These are phyloP conservation scores for Sporothrix phasma DNA, from an alignment of 2,329 filamentous ascomycete species.

Conservation along the genomic window DNA sequence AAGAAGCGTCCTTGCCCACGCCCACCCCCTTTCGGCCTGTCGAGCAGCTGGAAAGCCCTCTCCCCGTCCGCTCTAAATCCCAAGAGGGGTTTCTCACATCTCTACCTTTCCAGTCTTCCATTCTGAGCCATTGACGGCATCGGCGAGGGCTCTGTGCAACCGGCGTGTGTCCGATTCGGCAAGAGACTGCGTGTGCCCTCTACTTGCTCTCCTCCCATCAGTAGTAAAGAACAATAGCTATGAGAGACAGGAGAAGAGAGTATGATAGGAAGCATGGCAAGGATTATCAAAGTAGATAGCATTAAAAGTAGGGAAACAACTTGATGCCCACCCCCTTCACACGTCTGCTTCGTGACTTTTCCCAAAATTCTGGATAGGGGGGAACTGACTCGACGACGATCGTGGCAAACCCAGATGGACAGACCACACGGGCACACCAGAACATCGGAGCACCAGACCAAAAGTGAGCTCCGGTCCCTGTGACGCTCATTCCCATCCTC, in stretches of 20 bases:
- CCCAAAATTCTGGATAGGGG: neutral
- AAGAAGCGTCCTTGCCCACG: neutral
- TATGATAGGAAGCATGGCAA: neutral
- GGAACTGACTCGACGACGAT: neutral
- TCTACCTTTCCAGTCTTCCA: constrained; percentile 3
- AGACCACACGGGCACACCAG: neutral
- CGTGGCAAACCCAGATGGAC: constrained; percentile 3
- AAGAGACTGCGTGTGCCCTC: constrained; percentile 5
- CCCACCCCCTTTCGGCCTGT: neutral
- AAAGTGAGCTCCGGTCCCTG: neutral
- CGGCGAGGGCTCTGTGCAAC: constrained; percentile 14
- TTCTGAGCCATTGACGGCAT: constrained; percentile 8
- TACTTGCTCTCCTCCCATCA: neutral
- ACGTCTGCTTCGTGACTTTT: neutral
- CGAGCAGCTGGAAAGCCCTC: neutral
- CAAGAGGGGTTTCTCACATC: neutral
- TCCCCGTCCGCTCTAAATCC: neutral
- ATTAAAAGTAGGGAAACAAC: neutral
- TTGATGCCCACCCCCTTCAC: neutral
- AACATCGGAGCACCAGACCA: neutral
- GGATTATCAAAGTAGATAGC: neutral
- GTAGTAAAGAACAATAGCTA: neutral
- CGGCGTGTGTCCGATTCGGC: constrained; percentile 14
- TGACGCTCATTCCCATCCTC: neutral
- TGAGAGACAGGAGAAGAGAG: neutral